Evolutionary conservation across 2,329 filamentous ascomycete genomes (phyloP).

Genomic region (Exophiala sideris): DNA sequence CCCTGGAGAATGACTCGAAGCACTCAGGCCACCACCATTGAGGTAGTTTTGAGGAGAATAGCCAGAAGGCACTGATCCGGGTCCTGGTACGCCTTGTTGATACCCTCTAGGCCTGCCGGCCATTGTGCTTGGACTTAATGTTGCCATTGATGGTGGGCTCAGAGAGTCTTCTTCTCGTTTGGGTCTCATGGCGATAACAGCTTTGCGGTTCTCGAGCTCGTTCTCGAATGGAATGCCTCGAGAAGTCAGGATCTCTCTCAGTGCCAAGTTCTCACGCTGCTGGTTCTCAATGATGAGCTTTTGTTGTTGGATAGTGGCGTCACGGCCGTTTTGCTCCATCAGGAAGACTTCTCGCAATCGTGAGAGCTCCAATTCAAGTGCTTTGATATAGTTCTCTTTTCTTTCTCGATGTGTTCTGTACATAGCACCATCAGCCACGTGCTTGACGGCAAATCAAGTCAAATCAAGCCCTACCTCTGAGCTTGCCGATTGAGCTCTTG

Average conservation of each 20-base stretch:
- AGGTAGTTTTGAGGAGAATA: constrained; percentile 22
- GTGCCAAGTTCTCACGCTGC: constrained; percentile 72
- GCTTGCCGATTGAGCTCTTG: constrained; percentile 95
- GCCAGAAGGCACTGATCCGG: constrained; percentile 13
- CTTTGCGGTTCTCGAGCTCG: constrained; percentile 40
- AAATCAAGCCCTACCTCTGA: constrained; percentile 64
- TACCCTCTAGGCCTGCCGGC: constrained; percentile 11
- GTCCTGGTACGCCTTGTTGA: constrained; percentile 3
- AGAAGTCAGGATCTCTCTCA: constrained; percentile 60
- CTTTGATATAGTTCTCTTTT: constrained; percentile 94
- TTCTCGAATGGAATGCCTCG: constrained; percentile 59
- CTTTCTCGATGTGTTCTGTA: constrained; percentile 88
- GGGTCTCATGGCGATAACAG: constrained; percentile 22
- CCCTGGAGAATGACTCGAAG: constrained; percentile 25
- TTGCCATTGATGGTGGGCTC: constrained; percentile 18
- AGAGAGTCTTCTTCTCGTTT: constrained; percentile 22
- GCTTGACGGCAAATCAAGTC: background rate
- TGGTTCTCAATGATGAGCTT: constrained; percentile 71
- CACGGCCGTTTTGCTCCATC: constrained; percentile 52
- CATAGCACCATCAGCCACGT: constrained; percentile 11
- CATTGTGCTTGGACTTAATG: constrained; percentile 30
- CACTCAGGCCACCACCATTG: constrained; percentile 19
- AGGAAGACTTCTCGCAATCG: constrained; percentile 72
- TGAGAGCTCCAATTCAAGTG: constrained; percentile 85
- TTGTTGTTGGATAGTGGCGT: constrained; percentile 54